Evolutionary conservation across 176 grass and related monocot genomes (phyloP).

Genomic region (Paspalum notatum): DNA sequence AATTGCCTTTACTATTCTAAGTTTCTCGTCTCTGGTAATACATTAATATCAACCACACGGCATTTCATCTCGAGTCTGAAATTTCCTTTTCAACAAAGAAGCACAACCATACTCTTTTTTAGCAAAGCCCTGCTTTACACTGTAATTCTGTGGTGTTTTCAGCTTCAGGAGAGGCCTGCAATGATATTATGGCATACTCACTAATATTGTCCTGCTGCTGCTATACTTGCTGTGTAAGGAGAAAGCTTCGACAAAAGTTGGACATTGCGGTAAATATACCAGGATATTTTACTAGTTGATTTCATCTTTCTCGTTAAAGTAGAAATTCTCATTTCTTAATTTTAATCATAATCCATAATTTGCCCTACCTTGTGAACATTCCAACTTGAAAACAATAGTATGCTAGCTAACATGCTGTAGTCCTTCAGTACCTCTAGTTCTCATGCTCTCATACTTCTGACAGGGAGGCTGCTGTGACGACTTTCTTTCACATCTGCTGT

Average conservation of each 20-base stretch:
- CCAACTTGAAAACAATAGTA: background rate
- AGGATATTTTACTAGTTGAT: slow-evolving; percentile 14
- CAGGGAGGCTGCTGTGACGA: slow-evolving; percentile 94
- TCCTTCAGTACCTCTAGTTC: background rate
- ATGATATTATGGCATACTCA: slow-evolving; percentile 93
- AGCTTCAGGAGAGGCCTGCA: slow-evolving; percentile 89
- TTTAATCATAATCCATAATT: no score
- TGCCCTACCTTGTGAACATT: background rate
- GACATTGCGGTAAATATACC: slow-evolving; percentile 71
- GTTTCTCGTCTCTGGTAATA: background rate
- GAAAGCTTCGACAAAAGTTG: slow-evolving; percentile 80
- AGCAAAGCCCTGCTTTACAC: background rate
- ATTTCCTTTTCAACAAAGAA: background rate
- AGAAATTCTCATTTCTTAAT: slow-evolving; percentile 17
- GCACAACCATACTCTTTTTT: background rate
- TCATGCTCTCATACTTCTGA: slow-evolving; percentile 10
- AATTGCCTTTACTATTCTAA: background rate
- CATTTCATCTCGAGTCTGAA: slow-evolving; percentile 20
- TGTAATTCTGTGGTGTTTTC: slow-evolving; percentile 36
- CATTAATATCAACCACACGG: background rate
- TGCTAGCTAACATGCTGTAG: background rate
- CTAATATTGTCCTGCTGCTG: slow-evolving; percentile 96
- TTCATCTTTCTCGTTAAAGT: background rate
- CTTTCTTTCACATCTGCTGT: slow-evolving; percentile 93
- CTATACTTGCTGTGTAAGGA: slow-evolving; percentile 94